Base-by-base conservation (phyloP, 768 basidiomycete genomes). In the Pisolithus microcarpus region DNA sequence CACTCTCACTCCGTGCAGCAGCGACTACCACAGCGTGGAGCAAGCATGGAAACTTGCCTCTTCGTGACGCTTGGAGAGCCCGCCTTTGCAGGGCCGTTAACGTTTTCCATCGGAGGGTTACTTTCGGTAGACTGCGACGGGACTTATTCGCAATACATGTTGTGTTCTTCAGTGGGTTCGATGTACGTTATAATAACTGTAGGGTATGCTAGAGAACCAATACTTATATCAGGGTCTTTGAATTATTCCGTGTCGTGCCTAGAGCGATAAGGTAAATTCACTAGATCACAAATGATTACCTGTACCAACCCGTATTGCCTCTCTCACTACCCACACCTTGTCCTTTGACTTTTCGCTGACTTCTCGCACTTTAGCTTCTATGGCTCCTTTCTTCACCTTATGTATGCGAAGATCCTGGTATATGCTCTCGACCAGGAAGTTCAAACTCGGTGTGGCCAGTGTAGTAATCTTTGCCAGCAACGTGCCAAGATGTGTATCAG, bases 331-430 rank as follows among this genome's bases (percentile, higher is more conserved):
- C 91, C 91, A 93, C 52, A 82, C 66, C 63, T 75, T 80, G 52
- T 81, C 78, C 63, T 79, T 85, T 58, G 79, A 82, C 61, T 87
- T 91, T 67, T 84, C 85, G 15, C 79, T 75, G 11, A 91, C 76
- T 65, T 91, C 87, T 43, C 78, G 74, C 36, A 93, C 73, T 64
- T 91, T 91, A 3, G 81, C 82, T 65, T 90, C 87, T 42, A 93
- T 82, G 4, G 87, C 81, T 46, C 83, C 86, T 75, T 91, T 92
- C 72, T 85, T 90, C 55, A 91, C 77, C 51, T 83, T 84, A 56
- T 85, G 70, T n/a, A 64, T 66, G 30, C 79, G 79, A 38, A 91
- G 71, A 24, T 85, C 85, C 55, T 84, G 79, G 59, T 83, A 79
- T 56, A 91, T 76, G 7, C 79, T 75, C 52, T 91, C 89, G 0